phyloP scores from a whole-genome alignment of 2,329 filamentous ascomycete genomes.

The Cladosporium halotolerans region DNA sequence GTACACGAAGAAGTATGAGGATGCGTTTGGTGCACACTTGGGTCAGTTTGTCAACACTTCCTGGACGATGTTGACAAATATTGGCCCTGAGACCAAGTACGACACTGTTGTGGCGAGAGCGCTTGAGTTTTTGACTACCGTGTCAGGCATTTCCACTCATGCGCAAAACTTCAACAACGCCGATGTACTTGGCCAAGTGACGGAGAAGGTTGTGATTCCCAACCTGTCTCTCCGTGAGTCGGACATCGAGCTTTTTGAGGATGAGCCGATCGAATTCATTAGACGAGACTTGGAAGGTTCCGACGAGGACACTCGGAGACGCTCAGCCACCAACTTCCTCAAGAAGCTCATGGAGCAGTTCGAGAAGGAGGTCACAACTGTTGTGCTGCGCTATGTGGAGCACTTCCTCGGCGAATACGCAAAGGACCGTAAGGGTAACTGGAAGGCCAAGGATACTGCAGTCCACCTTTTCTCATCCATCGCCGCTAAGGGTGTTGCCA shows the following conservation, averaged over 20 bases:
- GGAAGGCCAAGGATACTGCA: slow-evolving; percentile 98
- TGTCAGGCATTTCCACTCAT: slow-evolving; percentile 71
- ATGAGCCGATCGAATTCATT: slow-evolving; percentile 98
- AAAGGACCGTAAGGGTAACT: slow-evolving; percentile 63
- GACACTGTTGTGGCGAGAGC: slow-evolving; percentile 92
- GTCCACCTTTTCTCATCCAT: slow-evolving; percentile 93
- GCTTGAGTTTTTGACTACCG: slow-evolving; percentile 85
- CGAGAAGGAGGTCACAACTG: slow-evolving; percentile 72
- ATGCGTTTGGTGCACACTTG: slow-evolving; percentile 78
- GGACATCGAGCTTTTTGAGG: slow-evolving; percentile 92
- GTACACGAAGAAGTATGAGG: slow-evolving; percentile 91
- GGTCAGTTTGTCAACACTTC: slow-evolving; percentile 81
- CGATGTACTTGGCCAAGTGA: slow-evolving; percentile 72
- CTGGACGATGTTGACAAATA: slow-evolving; percentile 83
- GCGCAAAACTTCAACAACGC: slow-evolving; percentile 80
- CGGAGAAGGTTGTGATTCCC: slow-evolving; percentile 91
- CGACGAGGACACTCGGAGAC: slow-evolving; percentile 84
- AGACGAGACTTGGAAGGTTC: slow-evolving; percentile 90
- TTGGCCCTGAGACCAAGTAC: slow-evolving; percentile 84
- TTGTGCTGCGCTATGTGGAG: slow-evolving; percentile 81
- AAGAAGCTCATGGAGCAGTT: slow-evolving; percentile 84
- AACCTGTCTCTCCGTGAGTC: slow-evolving; percentile 89
- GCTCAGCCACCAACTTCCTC: slow-evolving; percentile 92
- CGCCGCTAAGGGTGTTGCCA: slow-evolving; percentile 83
- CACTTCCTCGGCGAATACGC: slow-evolving; percentile 73